These are phyloP conservation scores for Gaultheria prostrata DNA, from an alignment of 148 eudicot genomes.

Conservation along the genomic window DNA sequence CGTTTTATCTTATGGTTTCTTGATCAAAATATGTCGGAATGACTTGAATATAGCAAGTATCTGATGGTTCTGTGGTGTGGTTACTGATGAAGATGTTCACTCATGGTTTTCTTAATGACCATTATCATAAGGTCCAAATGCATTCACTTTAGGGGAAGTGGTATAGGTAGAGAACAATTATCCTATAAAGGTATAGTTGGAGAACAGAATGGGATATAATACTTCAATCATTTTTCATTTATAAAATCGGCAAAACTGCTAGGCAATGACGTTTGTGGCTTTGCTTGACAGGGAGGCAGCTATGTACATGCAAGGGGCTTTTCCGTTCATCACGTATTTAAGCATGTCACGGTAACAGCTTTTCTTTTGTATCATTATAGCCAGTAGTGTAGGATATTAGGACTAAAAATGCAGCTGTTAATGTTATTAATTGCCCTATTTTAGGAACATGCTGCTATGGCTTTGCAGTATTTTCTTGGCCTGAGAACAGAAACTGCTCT, in stretches of 20 bases:
- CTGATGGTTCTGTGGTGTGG: background rate
- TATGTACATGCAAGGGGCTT: constrained; percentile 81
- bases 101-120: background rate
- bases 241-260: background rate
- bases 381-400: background rate
- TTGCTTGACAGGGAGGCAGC: constrained; percentile 72
- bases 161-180: background rate
- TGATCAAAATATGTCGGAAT: background rate
- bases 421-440: background rate
- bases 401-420: background rate
- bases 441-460: constrained; percentile 86
- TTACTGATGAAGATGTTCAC: background rate
- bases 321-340: constrained; percentile 65
- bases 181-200: too few species aligned
- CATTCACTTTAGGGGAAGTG: background rate
- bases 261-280: constrained; percentile 13
- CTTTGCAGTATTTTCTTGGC: constrained; percentile 73
- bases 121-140: background rate
- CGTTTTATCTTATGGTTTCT: background rate
- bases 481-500: constrained; percentile 56
- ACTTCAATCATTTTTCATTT: background rate
- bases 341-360: constrained; percentile 64
- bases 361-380: background rate
- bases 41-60: background rate
- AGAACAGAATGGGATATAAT: background rate